Evolutionary conservation across 2,329 filamentous ascomycete species (phyloP), one percentile per base, ranked within the genome.

Genomic region (Trichoderma polysporum): DNA sequence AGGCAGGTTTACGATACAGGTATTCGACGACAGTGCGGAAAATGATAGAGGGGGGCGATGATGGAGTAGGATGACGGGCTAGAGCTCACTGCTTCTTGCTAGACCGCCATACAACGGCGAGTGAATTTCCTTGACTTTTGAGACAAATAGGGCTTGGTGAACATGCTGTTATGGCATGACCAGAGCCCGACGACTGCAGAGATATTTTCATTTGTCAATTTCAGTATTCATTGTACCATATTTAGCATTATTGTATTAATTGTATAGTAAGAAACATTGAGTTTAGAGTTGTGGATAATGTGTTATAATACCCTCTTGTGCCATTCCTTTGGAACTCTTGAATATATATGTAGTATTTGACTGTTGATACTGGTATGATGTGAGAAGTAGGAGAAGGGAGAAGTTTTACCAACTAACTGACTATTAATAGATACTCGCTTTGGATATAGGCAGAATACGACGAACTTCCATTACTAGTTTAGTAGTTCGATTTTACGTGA

Each of bases 61-160:
- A 35, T 54, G 47, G 25, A 53, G 49, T 33, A 50, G 12, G 37
- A n/a, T 45, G 39, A 49, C 6, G 4, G 6, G 58, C 31, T 9
- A 15, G 58, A 22, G 45, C 29, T 61, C n/a, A 33, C 37, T 39
- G 45, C 22, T 57, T 2, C 33, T 25, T 25, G 12, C 50, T 27
- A 27, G n/a, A 47, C 12, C 2, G 50, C 61, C 50, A 54, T 35
- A 35, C 27, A 25, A 41, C 50, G 50, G 37, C 50, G 47, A 47
- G 19, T 5, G 17, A 35, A 37, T 64, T 64, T 37, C 37, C 61
- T 64, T 47, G 61, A 64, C 37, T 64, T 59, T 27, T 22, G 33
- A 35, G 9, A 37, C n/a, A 35, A 27, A 61, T 15, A 17, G 25
- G 22, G n/a, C 4, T 5, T 13, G 12, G n/a, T 22, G 12, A 39